phyloP scores from a whole-genome alignment of 2,329 filamentous ascomycete genomes.

The Geosmithia morbida region DNA sequence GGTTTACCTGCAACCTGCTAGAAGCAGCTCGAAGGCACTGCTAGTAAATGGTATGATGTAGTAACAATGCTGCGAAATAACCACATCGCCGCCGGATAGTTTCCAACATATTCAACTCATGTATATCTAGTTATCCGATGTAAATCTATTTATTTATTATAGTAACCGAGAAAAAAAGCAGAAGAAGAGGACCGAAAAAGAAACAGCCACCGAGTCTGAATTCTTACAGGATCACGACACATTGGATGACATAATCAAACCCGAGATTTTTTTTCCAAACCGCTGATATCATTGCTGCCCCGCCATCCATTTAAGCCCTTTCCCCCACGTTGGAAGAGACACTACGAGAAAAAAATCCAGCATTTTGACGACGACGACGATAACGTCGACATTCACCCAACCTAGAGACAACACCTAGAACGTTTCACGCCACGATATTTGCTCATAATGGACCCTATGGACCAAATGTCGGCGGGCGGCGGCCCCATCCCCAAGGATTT shows the following conservation, averaged over 20 bases:
- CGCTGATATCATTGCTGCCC: not conserved
- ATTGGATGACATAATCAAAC: not conserved
- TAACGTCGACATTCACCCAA: not conserved
- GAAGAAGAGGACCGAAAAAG: no score
- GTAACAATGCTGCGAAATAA: not conserved
- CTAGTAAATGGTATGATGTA: not conserved
- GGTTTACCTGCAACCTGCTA: not conserved
- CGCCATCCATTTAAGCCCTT: not conserved
- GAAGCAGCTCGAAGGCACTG: not conserved
- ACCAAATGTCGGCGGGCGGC: slow-evolving; percentile 15
- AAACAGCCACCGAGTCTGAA: no score
- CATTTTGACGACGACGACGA: not conserved
- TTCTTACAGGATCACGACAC: not conserved
- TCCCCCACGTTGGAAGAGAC: not conserved
- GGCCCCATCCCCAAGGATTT: slow-evolving; percentile 37
- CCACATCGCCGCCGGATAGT: no score
- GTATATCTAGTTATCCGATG: no score
- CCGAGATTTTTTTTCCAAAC: not conserved
- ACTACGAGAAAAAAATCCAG: not conserved
- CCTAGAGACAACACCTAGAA: not conserved
- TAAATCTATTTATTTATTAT: no score
- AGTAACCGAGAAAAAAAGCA: no score
- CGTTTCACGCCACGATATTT: no score
- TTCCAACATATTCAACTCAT: no score
- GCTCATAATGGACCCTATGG: slow-evolving; percentile 21